Percentiles rank a stretch among this genome's conserved stretches.
These are phyloP conservation scores for Fusarium siculi DNA, from an alignment of 2,329 filamentous ascomycete genomes.

Conservation along the genomic window DNA sequence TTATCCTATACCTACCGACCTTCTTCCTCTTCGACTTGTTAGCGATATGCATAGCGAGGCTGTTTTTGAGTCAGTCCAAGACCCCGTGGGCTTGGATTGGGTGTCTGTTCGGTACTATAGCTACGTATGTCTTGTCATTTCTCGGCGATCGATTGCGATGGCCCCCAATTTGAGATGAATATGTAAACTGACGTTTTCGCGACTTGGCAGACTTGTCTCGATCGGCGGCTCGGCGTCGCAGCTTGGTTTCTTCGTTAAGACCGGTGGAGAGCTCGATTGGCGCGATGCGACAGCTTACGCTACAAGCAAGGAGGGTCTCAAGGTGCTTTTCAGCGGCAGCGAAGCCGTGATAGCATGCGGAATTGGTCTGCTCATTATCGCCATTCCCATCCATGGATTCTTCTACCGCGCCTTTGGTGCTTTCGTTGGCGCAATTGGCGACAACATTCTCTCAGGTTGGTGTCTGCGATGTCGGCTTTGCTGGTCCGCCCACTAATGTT, in stretches of 20 bases:
- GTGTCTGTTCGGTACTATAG: constrained; percentile 35
- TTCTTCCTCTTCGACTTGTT: constrained; percentile 46
- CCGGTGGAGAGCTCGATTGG: constrained; percentile 49
- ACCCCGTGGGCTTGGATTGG: constrained; percentile 33
- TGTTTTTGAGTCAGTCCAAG: constrained; percentile 42
- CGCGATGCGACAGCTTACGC: constrained; percentile 46
- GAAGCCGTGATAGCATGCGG: constrained; percentile 40
- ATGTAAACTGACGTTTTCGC: constrained; percentile 9
- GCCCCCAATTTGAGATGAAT: neutral
- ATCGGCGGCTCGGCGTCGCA: constrained; percentile 46
- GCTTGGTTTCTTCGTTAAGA: constrained; percentile 47
- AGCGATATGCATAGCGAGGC: constrained; percentile 38
- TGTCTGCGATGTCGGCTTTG: neutral
- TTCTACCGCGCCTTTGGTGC: constrained; percentile 39
- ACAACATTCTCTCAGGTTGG: constrained; percentile 30
- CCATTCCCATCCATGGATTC: constrained; percentile 39
- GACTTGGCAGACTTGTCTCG: constrained; percentile 38
- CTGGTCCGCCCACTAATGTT: constrained; percentile 1
- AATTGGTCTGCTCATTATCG: constrained; percentile 35
- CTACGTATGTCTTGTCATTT: constrained; percentile 40
- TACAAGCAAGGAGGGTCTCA: constrained; percentile 45
- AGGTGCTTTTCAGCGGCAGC: constrained; percentile 47
- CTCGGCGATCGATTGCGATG: neutral
- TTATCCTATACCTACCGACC: constrained; percentile 47
- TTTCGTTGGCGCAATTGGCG: constrained; percentile 31